These are phyloP conservation scores for Sedum album DNA, from an alignment of 164 flowering plant genomes.

Conservation along the genomic window DNA sequence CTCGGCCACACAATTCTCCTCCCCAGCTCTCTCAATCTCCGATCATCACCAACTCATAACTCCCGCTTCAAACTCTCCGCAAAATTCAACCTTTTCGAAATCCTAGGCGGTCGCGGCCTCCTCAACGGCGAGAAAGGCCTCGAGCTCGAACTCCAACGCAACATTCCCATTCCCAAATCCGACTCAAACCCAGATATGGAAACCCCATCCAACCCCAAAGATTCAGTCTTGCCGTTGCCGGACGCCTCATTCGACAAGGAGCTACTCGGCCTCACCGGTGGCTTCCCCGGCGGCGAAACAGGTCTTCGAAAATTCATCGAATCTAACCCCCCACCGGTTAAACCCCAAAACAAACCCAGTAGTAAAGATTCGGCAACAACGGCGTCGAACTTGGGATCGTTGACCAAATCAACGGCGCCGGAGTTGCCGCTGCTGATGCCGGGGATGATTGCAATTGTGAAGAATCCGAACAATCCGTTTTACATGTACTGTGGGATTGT, in stretches of 20 bases:
- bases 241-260: conserved; percentile 82
- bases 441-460: conserved; percentile 85
- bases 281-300: conserved; percentile 93
- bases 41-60: conserved; percentile 9
- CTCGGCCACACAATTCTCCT: conserved; percentile 27
- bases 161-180: conserved; percentile 16
- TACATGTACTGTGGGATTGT: conserved; percentile 83
- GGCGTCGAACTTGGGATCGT: conserved; percentile 23
- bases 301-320: conserved; percentile 59
- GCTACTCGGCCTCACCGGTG: conserved; percentile 77
- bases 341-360: conserved; percentile 15
- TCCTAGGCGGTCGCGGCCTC: conserved; percentile 86
- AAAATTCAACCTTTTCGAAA: conserved; percentile 54
- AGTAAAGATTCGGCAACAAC: not conserved
- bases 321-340: conserved; percentile 69
- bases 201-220: conserved; percentile 2
- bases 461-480: conserved; percentile 64
- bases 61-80: conserved; percentile 23
- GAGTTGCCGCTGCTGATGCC: conserved; percentile 74
- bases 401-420: conserved; percentile 64
- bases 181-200: conserved; percentile 9
- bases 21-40: conserved; percentile 10
- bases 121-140: conserved; percentile 70
- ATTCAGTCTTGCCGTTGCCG: conserved; percentile 12
- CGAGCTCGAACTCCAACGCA: conserved; percentile 42